These are phyloP conservation scores for Colletotrichum eremochloae DNA, from an alignment of 2,329 filamentous ascomycete genomes.

Conservation along the genomic window DNA sequence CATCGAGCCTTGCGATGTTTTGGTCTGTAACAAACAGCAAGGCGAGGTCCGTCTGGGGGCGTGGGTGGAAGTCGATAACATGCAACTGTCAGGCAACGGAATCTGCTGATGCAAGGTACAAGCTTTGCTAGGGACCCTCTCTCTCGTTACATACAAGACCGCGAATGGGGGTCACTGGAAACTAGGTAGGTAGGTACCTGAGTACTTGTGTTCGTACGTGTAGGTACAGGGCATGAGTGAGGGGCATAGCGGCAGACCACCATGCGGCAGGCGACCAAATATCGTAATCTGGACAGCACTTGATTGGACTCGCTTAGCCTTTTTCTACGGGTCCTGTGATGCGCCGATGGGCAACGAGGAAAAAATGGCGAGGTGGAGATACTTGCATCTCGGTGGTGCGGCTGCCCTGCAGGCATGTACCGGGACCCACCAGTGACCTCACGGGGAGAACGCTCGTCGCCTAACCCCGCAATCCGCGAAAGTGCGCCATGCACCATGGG, in stretches of 20 bases:
- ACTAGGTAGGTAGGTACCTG: not conserved
- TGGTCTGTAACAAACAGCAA: constrained; percentile 24
- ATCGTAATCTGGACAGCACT: not conserved
- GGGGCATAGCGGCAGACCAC: constrained; percentile 15
- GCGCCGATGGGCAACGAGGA: not conserved
- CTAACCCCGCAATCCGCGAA: constrained; percentile 48
- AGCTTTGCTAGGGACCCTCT: constrained; percentile 39
- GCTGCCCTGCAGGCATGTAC: constrained; percentile 34
- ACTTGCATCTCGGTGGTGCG: constrained; percentile 32
- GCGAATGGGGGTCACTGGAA: constrained; percentile 32
- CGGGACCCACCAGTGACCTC: constrained; percentile 42
- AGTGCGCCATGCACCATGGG: constrained; percentile 36
- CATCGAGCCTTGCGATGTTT: constrained; percentile 38
- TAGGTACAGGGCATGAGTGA: not conserved
- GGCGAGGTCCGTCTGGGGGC: constrained; percentile 17
- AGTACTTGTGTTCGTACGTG: not conserved
- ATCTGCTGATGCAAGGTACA: constrained; percentile 43
- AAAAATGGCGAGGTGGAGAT: constrained; percentile 19
- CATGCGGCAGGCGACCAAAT: constrained; percentile 4
- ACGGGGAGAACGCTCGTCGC: constrained; percentile 25
- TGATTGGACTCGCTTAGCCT: constrained; percentile 20
- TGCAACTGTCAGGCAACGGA: constrained; percentile 40
- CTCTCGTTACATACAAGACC: constrained; percentile 9
- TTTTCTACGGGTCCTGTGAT: constrained; percentile 10
- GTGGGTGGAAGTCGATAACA: constrained; percentile 30